Percentiles rank a stretch among this genome's conserved stretches.
phyloP scores from a whole-genome alignment of 2,329 filamentous ascomycete genomes.

The Tolypocladium nubicola region DNA sequence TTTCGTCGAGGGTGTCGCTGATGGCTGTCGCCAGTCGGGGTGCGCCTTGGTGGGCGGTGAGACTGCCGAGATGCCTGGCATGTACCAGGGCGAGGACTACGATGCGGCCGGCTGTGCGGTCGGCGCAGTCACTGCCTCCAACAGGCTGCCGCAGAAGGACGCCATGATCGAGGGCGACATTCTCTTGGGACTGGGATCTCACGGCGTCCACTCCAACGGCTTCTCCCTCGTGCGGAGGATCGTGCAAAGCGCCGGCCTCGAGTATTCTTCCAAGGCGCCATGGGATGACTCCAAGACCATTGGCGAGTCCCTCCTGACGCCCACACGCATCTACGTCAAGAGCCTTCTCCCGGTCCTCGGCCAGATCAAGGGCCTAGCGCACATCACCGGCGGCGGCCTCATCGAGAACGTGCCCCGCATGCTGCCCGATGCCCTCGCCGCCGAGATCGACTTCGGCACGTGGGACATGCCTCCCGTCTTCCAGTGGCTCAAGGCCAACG shows the following conservation, averaged over 20 bases:
- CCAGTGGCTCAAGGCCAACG: conserved; percentile 67
- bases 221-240: conserved; percentile 95
- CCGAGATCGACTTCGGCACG: conserved; percentile 64
- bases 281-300: conserved; percentile 58
- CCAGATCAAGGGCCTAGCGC: conserved; percentile 82
- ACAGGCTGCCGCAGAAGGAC: conserved; percentile 64
- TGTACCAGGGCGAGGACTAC: conserved; percentile 83
- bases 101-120: conserved; percentile 87
- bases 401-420: conserved; percentile 91
- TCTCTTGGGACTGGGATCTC: conserved; percentile 74
- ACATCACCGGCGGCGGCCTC: conserved; percentile 93
- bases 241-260: conserved; percentile 60
- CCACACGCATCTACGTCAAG: conserved; percentile 90
- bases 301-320: conserved; percentile 72
- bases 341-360: conserved; percentile 57
- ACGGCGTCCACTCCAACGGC: conserved; percentile 89
- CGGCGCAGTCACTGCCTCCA: conserved; percentile 62
- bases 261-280: conserved; percentile 62
- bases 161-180: conserved; percentile 76
- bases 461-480: conserved; percentile 77
- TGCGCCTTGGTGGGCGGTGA: conserved; percentile 94
- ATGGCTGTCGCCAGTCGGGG: conserved; percentile 73
- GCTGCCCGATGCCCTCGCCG: conserved; percentile 68
- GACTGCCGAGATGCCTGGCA: conserved; percentile 96
- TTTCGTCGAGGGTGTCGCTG: conserved; percentile 87